phyloP scores from a whole-genome alignment of 257 asterid genomes.

The Nemophila menziesii region DNA sequence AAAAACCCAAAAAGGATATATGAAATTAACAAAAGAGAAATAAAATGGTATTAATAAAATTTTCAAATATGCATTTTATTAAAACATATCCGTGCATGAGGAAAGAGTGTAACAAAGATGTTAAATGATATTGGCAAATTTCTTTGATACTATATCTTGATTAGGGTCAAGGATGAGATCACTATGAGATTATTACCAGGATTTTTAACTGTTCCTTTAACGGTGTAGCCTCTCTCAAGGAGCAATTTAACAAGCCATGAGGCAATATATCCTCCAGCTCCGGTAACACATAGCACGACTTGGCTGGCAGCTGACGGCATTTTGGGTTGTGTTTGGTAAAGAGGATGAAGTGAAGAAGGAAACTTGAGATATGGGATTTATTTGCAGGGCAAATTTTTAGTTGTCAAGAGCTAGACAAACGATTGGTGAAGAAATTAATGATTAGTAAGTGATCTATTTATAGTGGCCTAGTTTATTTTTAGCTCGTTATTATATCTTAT shows the following conservation, averaged over 20 bases:
- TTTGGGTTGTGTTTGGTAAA: neutral
- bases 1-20: neutral
- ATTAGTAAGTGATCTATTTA: neutral
- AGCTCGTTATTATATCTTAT: too few species aligned
- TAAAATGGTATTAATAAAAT: too few species aligned
- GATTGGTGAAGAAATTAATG: neutral
- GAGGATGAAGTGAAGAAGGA: too few species aligned
- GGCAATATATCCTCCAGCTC: slow-evolving; percentile 84
- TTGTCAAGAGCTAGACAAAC: neutral
- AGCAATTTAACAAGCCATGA: slow-evolving; percentile 71
- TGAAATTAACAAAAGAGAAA: neutral
- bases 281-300: slow-evolving; percentile 81
- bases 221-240: slow-evolving; percentile 56
- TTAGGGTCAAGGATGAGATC: too few species aligned
- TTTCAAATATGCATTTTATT: neutral
- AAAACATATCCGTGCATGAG: neutral
- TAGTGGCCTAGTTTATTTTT: neutral
- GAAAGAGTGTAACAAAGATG: neutral
- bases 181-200: slow-evolving; percentile 42
- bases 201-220: slow-evolving; percentile 78
- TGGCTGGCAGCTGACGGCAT: slow-evolving; percentile 67
- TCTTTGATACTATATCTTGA: neutral
- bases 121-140: too few species aligned
- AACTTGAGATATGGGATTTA: neutral
- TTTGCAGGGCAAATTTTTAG: neutral